A percentile compares a stretch with the other conserved stretches of the same genome.
These are phyloP conservation scores for Fusarium sp. DNA, from an alignment of 2,329 filamentous ascomycete species.

Conservation along the genomic window DNA sequence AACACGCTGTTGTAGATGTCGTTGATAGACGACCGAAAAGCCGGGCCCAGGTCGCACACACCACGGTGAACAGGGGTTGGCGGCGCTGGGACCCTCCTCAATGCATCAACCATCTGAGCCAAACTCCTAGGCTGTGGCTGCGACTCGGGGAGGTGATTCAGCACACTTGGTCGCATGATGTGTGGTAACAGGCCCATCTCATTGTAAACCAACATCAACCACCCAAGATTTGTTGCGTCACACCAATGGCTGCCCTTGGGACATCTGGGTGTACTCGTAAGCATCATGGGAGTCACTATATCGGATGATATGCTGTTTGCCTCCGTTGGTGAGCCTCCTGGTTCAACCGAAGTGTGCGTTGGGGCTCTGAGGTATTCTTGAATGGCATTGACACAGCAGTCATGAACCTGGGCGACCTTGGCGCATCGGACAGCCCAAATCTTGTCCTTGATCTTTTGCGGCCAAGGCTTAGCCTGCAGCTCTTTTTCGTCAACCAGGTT, in stretches of 20 bases:
- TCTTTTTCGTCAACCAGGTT: slow-evolving; percentile 59
- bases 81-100: slow-evolving; percentile 59
- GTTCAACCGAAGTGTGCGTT: slow-evolving; percentile 28
- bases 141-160: slow-evolving; percentile 39
- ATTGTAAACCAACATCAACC: slow-evolving; percentile 64
- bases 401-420: slow-evolving; percentile 63
- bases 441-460: slow-evolving; percentile 59
- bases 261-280: slow-evolving; percentile 59
- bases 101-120: slow-evolving; percentile 57
- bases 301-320: slow-evolving; percentile 34
- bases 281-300: slow-evolving; percentile 29
- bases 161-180: slow-evolving; percentile 50
- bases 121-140: slow-evolving; percentile 54
- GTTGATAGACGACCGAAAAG: slow-evolving; percentile 60
- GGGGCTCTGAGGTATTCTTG: slow-evolving; percentile 59
- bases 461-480: slow-evolving; percentile 59
- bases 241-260: slow-evolving; percentile 63
- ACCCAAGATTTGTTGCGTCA: slow-evolving; percentile 65
- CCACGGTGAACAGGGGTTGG: slow-evolving; percentile 55
- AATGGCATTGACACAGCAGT: slow-evolving; percentile 57
- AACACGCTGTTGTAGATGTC: slow-evolving; percentile 64
- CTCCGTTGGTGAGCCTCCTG: slow-evolving; percentile 35
- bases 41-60: slow-evolving; percentile 62
- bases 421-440: slow-evolving; percentile 61
- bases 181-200: slow-evolving; percentile 59